A percentile compares a stretch with the other conserved stretches of the same genome.
Conservation (phyloP, 192 early-diverging fungal genomes). For the Coemansia sp. region DNA sequence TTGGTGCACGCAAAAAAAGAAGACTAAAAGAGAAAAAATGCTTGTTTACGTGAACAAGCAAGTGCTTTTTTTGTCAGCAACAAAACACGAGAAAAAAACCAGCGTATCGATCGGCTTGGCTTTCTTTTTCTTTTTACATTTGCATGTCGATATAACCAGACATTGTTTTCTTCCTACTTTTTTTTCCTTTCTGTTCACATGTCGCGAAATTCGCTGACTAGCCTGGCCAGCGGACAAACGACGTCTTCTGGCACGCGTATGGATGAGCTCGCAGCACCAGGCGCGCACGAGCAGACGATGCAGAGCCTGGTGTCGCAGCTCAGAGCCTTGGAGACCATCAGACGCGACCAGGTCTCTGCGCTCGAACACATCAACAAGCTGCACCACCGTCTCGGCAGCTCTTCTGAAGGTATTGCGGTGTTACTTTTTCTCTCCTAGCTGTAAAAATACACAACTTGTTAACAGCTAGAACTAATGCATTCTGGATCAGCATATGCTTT, state of each 20-base stretch:
- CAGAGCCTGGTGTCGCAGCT: constrained; percentile 7
- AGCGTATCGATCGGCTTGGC: too few species aligned
- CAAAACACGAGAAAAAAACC: too few species aligned
- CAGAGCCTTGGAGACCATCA: not conserved
- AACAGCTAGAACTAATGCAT: too few species aligned
- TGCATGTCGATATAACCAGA: too few species aligned
- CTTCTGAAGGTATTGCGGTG: not conserved
- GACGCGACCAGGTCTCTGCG: constrained; percentile 1
- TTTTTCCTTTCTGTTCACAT: not conserved
- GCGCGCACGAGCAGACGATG: not conserved
- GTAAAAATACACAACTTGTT: too few species aligned
- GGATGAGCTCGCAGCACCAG: not conserved
- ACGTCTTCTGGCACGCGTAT: not conserved
- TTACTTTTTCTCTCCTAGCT: too few species aligned
- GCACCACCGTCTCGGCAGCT: not conserved
- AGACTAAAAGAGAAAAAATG: too few species aligned
- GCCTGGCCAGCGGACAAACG: not conserved
- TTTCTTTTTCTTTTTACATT: not conserved
- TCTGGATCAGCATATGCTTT: too few species aligned
- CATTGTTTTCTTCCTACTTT: not conserved
- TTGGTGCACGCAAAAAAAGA: too few species aligned
- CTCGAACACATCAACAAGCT: not conserved
- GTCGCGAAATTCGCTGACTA: constrained; percentile 2
- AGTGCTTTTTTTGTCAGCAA: too few species aligned
- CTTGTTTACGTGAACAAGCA: too few species aligned